Evolutionary conservation across 257 asterid genomes (phyloP).

Genomic region (Solanum corneliomulleri): DNA sequence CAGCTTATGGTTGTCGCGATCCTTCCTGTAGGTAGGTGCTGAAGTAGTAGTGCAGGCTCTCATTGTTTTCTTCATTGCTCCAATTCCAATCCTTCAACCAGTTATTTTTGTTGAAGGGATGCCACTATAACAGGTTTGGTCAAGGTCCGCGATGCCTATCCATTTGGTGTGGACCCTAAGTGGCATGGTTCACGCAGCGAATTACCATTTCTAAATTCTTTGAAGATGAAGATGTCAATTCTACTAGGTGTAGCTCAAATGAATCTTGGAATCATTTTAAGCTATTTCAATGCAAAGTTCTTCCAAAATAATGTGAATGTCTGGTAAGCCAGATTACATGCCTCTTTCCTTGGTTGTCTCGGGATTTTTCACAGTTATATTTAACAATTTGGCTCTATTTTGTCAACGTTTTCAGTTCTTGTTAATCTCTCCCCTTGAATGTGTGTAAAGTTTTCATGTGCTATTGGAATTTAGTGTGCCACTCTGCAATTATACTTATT

Average conservation of each 20-base stretch:
- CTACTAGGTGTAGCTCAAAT: slow-evolving; percentile 52
- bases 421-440: not conserved
- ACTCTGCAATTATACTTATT: not conserved
- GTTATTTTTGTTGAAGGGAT: slow-evolving; percentile 23
- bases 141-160: slow-evolving; percentile 40
- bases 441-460: not conserved
- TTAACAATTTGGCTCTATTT: not conserved
- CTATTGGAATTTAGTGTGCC: not conserved
- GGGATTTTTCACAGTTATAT: not conserved
- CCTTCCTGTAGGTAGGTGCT: slow-evolving; percentile 49
- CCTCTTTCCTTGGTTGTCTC: not conserved
- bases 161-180: slow-evolving; percentile 59
- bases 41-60: not conserved
- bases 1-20: slow-evolving; percentile 51
- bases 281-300: slow-evolving; percentile 49
- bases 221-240: slow-evolving; percentile 71
- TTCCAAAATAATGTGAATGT: slow-evolving; percentile 31
- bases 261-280: slow-evolving; percentile 55
- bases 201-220: slow-evolving; percentile 55
- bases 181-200: slow-evolving; percentile 65
- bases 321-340: slow-evolving; percentile 23
- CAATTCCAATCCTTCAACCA: slow-evolving; percentile 1
- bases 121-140: slow-evolving; percentile 38
- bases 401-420: not conserved
- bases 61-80: not conserved